Evolutionary conservation across 2,329 filamentous ascomycete species (phyloP).

Genomic region (Rutstroemia sp.): DNA sequence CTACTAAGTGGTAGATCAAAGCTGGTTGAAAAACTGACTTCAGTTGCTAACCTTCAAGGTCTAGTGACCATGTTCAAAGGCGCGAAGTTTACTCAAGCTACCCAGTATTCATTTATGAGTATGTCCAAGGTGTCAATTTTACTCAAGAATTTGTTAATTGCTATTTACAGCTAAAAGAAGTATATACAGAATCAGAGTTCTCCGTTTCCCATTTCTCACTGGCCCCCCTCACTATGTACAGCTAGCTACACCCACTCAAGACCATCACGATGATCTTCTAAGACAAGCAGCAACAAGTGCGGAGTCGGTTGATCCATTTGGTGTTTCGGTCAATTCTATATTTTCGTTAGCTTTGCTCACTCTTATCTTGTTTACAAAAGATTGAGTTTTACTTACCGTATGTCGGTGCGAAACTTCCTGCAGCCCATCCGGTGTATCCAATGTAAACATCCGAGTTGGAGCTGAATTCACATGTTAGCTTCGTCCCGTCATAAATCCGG

Average conservation of each 20-base stretch:
- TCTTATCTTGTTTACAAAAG: background rate
- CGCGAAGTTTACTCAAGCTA: too few relatives aligned
- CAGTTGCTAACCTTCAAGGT: too few relatives aligned
- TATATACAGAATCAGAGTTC: too few relatives aligned
- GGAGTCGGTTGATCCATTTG: conserved; percentile 19
- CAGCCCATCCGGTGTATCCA: conserved; percentile 33
- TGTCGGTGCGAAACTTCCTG: conserved; percentile 28
- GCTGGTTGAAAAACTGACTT: too few relatives aligned
- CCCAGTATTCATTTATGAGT: too few relatives aligned
- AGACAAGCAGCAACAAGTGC: conserved; percentile 21
- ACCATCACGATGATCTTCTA: conserved; percentile 7
- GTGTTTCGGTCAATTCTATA: conserved; percentile 20
- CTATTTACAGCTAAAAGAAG: too few relatives aligned
- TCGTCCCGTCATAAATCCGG: background rate
- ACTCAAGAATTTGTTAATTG: too few relatives aligned
- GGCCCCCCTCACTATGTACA: background rate
- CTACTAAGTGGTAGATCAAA: too few relatives aligned
- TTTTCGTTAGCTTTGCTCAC: background rate
- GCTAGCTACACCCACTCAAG: background rate
- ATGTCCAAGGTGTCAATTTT: too few relatives aligned
- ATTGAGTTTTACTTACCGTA: conserved; percentile 15
- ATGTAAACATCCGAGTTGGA: conserved; percentile 32
- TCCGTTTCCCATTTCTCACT: too few relatives aligned
- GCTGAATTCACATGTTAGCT: conserved; percentile 12
- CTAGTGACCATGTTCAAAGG: too few relatives aligned